Conservation (phyloP, 805 yeast genomes). For the Saccharomycopsis fibuligera region DNA sequence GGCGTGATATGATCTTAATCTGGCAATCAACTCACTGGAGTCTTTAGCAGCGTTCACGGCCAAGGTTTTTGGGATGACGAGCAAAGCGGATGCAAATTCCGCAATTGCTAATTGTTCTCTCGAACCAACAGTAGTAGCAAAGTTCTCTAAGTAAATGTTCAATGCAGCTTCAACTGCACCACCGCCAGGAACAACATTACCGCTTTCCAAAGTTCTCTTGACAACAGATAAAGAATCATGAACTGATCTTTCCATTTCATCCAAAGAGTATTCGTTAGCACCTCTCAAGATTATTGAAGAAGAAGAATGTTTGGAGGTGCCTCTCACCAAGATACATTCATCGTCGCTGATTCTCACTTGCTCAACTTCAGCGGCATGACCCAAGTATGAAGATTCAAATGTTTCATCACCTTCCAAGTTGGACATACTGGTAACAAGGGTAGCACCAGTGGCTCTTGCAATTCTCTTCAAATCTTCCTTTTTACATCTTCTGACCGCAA, state of each 20-base stretch:
- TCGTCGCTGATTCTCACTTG: slow-evolving; percentile 93
- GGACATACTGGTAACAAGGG: slow-evolving; percentile 77
- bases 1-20: slow-evolving; percentile 92
- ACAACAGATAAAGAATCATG: slow-evolving; percentile 94
- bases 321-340: slow-evolving; percentile 89
- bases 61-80: slow-evolving; percentile 91
- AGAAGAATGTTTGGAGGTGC: slow-evolving; percentile 86
- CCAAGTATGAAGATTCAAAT: slow-evolving; percentile 77
- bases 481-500: slow-evolving; percentile 96
- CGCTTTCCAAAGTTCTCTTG: slow-evolving; percentile 91
- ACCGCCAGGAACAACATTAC: slow-evolving; percentile 96
- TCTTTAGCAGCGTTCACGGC: slow-evolving; percentile 98
- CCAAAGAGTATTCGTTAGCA: slow-evolving; percentile 88
- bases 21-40: slow-evolving; percentile 89
- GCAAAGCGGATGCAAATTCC: slow-evolving; percentile 86
- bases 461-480: slow-evolving; percentile 95
- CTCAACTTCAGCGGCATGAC: slow-evolving; percentile 82
- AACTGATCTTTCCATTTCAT: slow-evolving; percentile 96
- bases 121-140: slow-evolving; percentile 96
- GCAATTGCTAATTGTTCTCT: slow-evolving; percentile 98
- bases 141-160: slow-evolving; percentile 89
- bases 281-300: slow-evolving; percentile 92
- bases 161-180: slow-evolving; percentile 98
- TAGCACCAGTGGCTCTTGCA: slow-evolving; percentile 97
- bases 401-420: slow-evolving; percentile 95